Conservation (phyloP, 2,329 filamentous ascomycete species). For the Dactylellina leptospora region DNA sequence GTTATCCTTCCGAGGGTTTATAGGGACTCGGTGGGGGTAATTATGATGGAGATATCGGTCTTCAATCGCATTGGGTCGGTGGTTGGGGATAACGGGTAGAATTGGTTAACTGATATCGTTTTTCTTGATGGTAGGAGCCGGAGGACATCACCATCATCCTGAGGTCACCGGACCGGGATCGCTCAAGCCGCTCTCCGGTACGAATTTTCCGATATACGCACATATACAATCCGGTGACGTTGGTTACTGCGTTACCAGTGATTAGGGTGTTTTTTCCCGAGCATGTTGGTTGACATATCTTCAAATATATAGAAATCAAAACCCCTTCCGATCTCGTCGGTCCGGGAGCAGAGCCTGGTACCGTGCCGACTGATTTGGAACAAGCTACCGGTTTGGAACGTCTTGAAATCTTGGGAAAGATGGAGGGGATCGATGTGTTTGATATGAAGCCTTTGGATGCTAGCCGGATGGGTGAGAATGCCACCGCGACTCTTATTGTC, state of each 20-base stretch:
- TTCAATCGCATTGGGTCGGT: no score
- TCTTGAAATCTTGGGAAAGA: constrained; percentile 98
- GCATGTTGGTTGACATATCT: background rate
- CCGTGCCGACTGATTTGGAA: constrained; percentile 91
- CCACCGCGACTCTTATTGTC: background rate
- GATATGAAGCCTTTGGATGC: constrained; percentile 97
- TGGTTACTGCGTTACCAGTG: background rate
- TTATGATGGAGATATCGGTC: background rate
- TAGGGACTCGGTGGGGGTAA: background rate
- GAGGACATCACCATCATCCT: constrained; percentile 22
- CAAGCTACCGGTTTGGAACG: constrained; percentile 97
- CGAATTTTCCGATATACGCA: constrained; percentile 25
- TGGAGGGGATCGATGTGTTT: constrained; percentile 97
- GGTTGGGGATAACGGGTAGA: background rate
- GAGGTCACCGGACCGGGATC: constrained; percentile 26
- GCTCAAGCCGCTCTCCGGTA: constrained; percentile 37
- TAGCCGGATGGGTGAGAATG: constrained; percentile 76
- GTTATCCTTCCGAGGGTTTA: background rate
- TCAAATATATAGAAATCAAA: constrained; percentile 79
- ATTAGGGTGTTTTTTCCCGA: background rate
- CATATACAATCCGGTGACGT: background rate
- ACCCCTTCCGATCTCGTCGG: constrained; percentile 81
- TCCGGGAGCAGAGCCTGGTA: constrained; percentile 81
- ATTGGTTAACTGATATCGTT: background rate
- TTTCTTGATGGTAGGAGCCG: constrained; percentile 5